Conservation (phyloP, 805 yeast species). For the Wickerhamiella domercqiae region DNA sequence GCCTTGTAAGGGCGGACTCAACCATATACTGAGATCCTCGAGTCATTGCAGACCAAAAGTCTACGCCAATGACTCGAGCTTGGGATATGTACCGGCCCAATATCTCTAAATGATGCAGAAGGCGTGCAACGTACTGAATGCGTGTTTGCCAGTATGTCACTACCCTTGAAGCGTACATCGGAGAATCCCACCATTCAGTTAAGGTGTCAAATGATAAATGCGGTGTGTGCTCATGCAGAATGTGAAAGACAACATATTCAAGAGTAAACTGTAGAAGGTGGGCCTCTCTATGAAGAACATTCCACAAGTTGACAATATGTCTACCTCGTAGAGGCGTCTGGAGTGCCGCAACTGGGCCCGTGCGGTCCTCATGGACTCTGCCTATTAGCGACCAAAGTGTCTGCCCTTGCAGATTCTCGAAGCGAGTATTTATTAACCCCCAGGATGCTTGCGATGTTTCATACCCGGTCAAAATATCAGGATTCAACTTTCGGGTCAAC, state of each 20-base stretch:
- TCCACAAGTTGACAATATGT: conserved; percentile 76
- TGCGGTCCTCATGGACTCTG: conserved; percentile 6
- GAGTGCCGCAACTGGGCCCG: not conserved
- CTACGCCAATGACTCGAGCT: conserved; percentile 76
- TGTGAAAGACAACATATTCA: conserved; percentile 59
- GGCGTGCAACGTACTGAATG: conserved; percentile 29
- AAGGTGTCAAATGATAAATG: conserved; percentile 36
- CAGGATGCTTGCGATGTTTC: conserved; percentile 71
- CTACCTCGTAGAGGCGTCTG: conserved; percentile 56
- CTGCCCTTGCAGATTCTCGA: conserved; percentile 6
- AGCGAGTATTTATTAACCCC: conserved; percentile 74
- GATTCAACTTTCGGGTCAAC: conserved; percentile 52
- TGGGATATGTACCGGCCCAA: conserved; percentile 63
- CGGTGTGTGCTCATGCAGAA: conserved; percentile 56
- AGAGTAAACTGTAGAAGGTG: conserved; percentile 52
- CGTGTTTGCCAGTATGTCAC: conserved; percentile 34
- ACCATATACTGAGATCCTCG: conserved; percentile 92
- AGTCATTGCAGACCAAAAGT: conserved; percentile 71
- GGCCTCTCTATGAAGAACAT: conserved; percentile 48
- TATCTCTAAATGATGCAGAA: conserved; percentile 48
- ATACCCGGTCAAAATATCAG: conserved; percentile 76
- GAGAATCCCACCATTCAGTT: conserved; percentile 30
- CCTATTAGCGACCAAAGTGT: conserved; percentile 10
- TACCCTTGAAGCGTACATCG: conserved; percentile 22
- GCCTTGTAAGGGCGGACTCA: conserved; percentile 63